phyloP scores from a whole-genome alignment of 306 rosid genomes.

The Macrotyloma uniflorum region DNA sequence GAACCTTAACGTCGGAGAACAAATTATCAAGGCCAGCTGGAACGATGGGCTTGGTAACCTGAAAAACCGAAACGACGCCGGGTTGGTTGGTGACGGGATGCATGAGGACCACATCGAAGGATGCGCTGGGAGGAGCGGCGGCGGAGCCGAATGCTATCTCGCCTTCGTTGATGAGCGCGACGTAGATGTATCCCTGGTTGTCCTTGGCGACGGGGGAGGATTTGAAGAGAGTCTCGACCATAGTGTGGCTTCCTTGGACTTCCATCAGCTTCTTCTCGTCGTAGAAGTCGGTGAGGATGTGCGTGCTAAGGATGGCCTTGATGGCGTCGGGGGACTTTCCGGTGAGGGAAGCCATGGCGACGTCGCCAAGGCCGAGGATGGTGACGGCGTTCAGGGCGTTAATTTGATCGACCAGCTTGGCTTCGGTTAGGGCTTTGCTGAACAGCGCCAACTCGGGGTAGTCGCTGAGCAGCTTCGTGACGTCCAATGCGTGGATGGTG shows the following conservation, averaged over 20 bases:
- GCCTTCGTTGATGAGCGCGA: slow-evolving; percentile 40
- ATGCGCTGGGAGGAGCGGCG: not conserved
- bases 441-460: slow-evolving; percentile 44
- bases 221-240: slow-evolving; percentile 53
- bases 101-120: not conserved
- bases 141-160: slow-evolving; percentile 57
- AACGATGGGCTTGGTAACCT: not conserved
- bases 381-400: slow-evolving; percentile 55
- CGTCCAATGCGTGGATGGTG: slow-evolving; percentile 49
- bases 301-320: slow-evolving; percentile 47
- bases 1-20: no score
- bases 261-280: slow-evolving; percentile 47
- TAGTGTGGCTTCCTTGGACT: not conserved
- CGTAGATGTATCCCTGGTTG: slow-evolving; percentile 50
- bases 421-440: slow-evolving; percentile 50
- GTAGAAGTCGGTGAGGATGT: slow-evolving; percentile 46
- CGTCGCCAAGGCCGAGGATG: slow-evolving; percentile 47
- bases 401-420: slow-evolving; percentile 56
- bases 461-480: slow-evolving; percentile 42
- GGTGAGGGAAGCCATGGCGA: slow-evolving; percentile 24
- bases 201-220: slow-evolving; percentile 43
- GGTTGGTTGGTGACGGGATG: not conserved
- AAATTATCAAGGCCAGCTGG: not conserved
- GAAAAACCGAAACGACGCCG: not conserved
- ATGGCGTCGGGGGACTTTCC: slow-evolving; percentile 41